phyloP scores from a whole-genome alignment of 2,329 filamentous ascomycete species.

The Aspergillus felis region DNA sequence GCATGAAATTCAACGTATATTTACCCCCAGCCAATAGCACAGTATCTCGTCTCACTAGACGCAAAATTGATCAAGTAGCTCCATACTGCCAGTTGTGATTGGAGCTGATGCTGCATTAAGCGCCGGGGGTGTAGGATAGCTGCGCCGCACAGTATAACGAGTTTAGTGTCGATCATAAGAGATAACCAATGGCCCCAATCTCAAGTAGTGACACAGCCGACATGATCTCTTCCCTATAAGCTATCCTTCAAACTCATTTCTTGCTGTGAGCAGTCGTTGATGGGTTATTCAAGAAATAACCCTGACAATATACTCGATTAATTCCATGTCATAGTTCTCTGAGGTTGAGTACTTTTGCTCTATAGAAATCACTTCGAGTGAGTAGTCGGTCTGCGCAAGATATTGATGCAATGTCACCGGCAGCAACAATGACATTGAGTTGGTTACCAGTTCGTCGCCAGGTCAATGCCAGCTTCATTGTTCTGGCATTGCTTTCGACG shows the following conservation, averaged over 20 bases:
- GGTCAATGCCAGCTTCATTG: not conserved
- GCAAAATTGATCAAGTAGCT: not conserved
- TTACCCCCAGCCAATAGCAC: not conserved
- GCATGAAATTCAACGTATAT: not conserved
- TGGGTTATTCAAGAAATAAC: not conserved
- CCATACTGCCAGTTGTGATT: not conserved
- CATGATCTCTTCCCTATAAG: not conserved
- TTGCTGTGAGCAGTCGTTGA: not conserved
- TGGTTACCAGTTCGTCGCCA: not conserved
- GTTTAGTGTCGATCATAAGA: not conserved
- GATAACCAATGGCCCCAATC: not conserved
- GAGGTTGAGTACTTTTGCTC: not conserved
- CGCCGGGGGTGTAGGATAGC: not conserved
- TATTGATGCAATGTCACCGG: not conserved
- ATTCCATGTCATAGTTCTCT: not conserved
- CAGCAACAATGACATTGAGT: not conserved
- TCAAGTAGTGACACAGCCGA: not conserved
- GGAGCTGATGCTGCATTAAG: not conserved
- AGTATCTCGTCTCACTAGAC: not conserved
- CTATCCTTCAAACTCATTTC: not conserved
- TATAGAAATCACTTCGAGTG: not conserved
- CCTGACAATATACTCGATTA: not conserved
- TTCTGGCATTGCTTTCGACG: not conserved
- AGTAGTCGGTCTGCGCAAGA: not conserved
- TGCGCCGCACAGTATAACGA: not conserved